Evolutionary conservation across 139 green algal species (phyloP).

Genomic region (Chlamydomonas incerta): DNA sequence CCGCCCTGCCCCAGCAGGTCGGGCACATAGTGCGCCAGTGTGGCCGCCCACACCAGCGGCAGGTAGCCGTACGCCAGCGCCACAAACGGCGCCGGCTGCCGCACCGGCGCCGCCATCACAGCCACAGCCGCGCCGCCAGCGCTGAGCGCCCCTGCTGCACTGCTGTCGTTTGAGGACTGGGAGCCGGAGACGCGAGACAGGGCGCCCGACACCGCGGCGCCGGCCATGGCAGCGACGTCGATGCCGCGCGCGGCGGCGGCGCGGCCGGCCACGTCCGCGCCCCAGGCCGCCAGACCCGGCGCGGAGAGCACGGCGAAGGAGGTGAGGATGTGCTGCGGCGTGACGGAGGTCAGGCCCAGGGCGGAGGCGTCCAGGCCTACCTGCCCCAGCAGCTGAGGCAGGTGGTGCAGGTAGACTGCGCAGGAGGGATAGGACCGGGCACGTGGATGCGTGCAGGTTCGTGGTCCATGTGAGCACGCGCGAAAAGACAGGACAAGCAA

Average conservation of each 20-base stretch:
- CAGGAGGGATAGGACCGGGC: too few species aligned
- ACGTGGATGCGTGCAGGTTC: too few species aligned
- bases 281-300: constrained; percentile 61
- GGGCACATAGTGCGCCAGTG: constrained; percentile 71
- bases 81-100: constrained; percentile 59
- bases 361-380: constrained; percentile 38
- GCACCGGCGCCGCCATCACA: too few species aligned
- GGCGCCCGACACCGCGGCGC: too few species aligned
- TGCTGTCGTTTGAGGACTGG: too few species aligned
- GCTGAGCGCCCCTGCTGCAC: too few species aligned
- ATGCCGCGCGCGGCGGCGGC: too few species aligned
- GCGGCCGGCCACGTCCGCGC: constrained; percentile 41
- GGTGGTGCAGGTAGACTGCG: constrained; percentile 69
- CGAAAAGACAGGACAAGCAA: too few species aligned
- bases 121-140: too few species aligned
- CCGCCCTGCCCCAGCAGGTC: constrained; percentile 67
- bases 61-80: constrained; percentile 77
- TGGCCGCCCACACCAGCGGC: constrained; percentile 74
- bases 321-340: constrained; percentile 50
- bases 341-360: background rate
- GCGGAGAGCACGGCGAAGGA: constrained; percentile 56
- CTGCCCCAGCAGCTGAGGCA: constrained; percentile 54
- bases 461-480: too few species aligned
- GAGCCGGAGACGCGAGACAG: too few species aligned
- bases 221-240: too few species aligned